A percentile compares a stretch with the other conserved stretches of the same genome.
Conservation (phyloP, 768 basidiomycete species). For the Leucocoprinus birnbaumii region DNA sequence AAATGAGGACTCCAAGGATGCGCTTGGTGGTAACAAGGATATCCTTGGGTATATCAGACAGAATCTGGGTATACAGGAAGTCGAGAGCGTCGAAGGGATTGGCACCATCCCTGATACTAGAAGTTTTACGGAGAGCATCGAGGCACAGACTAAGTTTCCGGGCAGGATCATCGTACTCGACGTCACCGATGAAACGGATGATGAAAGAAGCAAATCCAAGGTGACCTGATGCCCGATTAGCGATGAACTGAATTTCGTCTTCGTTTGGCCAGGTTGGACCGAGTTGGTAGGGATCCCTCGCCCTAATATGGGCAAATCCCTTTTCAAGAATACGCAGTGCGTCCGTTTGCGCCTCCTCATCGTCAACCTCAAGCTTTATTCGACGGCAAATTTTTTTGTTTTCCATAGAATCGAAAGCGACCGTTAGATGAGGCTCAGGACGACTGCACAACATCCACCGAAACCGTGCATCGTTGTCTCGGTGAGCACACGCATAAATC, state of each 20-base stretch:
- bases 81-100: background rate
- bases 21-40: background rate
- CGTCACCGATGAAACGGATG: background rate
- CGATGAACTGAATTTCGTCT: background rate
- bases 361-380: background rate
- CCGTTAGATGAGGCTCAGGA: background rate
- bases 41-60: background rate
- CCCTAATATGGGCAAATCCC: background rate
- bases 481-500: background rate
- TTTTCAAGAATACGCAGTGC: background rate
- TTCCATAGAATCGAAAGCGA: background rate
- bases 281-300: background rate
- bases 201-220: background rate
- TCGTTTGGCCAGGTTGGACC: background rate
- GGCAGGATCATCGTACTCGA: background rate
- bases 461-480: background rate
- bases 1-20: background rate
- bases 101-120: too few relatives aligned
- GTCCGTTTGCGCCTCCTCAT: background rate
- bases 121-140: background rate
- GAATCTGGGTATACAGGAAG: background rate
- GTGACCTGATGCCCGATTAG: background rate
- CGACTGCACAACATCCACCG: slow-evolving; percentile 1
- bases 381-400: background rate
- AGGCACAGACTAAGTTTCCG: background rate